Percentiles rank a stretch among this genome's conserved stretches.
Evolutionary conservation across 1,139 yeast genomes (phyloP).

Genomic region (Candida tropicalis): DNA sequence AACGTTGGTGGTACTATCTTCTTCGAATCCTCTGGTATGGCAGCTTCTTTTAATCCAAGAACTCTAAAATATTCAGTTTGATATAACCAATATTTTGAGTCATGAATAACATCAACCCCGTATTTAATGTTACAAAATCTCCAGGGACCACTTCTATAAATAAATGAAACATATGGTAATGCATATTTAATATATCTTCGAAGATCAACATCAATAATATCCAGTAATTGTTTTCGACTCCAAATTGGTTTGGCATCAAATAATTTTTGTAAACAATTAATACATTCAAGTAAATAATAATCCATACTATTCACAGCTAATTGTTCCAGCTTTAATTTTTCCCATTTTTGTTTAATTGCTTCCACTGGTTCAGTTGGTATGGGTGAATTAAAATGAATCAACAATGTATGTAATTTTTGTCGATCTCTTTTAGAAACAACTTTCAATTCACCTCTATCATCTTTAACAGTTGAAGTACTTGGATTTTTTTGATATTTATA

Average conservation of each 20-base stretch:
- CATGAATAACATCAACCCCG: slow-evolving; percentile 75
- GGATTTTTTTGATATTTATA: slow-evolving; percentile 50
- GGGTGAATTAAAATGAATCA: slow-evolving; percentile 36
- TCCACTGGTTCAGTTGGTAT: slow-evolving; percentile 36
- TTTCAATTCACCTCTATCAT: slow-evolving; percentile 57
- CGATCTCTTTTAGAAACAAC: slow-evolving; percentile 41
- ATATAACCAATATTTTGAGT: slow-evolving; percentile 57
- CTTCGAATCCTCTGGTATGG: slow-evolving; percentile 21
- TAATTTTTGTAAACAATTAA: slow-evolving; percentile 52
- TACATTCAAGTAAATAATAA: slow-evolving; percentile 44
- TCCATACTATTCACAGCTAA: slow-evolving; percentile 32
- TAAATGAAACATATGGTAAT: slow-evolving; percentile 78
- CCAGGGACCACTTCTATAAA: slow-evolving; percentile 93
- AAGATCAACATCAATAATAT: slow-evolving; percentile 55
- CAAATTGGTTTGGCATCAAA: slow-evolving; percentile 81
- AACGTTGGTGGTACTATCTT: slow-evolving; percentile 10
- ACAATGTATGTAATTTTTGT: slow-evolving; percentile 50
- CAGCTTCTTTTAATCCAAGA: slow-evolving; percentile 27
- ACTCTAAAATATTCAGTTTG: slow-evolving; percentile 88
- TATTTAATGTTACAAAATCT: slow-evolving; percentile 80
- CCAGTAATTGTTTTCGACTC: slow-evolving; percentile 76
- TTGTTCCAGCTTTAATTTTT: slow-evolving; percentile 22
- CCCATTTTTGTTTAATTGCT: slow-evolving; percentile 39
- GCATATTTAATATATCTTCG: slow-evolving; percentile 67
- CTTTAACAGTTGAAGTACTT: slow-evolving; percentile 60